Evolutionary conservation across 1,284 basidiomycete species (phyloP), one percentile per base, ranked within the genome.

Genomic region (Irpex sp.): DNA sequence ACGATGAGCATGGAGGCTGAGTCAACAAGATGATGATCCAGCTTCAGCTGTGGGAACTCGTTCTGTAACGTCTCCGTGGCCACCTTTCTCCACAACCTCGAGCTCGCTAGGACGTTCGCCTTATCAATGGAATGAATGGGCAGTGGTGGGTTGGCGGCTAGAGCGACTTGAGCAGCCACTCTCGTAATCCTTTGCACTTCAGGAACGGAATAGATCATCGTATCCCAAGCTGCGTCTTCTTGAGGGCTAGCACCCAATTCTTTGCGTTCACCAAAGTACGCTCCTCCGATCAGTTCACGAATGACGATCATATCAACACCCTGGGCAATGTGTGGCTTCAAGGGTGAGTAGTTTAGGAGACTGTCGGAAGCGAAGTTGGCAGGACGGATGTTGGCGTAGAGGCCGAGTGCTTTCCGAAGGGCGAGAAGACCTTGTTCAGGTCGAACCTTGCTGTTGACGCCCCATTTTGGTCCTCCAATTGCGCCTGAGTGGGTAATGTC

Each of bases 361-460:
- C 93, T 91, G 60, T 97, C 91, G 19, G 95, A 97, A 1, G 94
- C 94, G 72, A 99, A 97, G 72, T 92, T 93, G 26, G 95, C 94
- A 5, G 97, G 97, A 44, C 97, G 93, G 75, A 99, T 97, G 81
- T 99, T 99, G 74, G 95, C 97, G 73, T 98, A 98, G n/a, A 99
- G 81, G 73, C 97, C 96, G 64, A 99, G 84, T 75, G 93, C 88
- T 78, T 99, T 98, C 72, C 97, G 92, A 59, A 99, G 86, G n/a
- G 82, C 78, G 36, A 99, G 89, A 26, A 99, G 85, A 63, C 97
- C 97, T 69, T 91, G 88, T 78, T 99, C 97, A n/a, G 97, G 97
- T 64, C 97, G 90, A 60, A 98, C 88, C 75, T 93, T 91, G 68
- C 90, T 89, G 61, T 89, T 84, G 2, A 95, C 91, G 52, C 96